phyloP scores from a whole-genome alignment of 495 filamentous ascomycete species.

The Cenococcum geophilum region DNA sequence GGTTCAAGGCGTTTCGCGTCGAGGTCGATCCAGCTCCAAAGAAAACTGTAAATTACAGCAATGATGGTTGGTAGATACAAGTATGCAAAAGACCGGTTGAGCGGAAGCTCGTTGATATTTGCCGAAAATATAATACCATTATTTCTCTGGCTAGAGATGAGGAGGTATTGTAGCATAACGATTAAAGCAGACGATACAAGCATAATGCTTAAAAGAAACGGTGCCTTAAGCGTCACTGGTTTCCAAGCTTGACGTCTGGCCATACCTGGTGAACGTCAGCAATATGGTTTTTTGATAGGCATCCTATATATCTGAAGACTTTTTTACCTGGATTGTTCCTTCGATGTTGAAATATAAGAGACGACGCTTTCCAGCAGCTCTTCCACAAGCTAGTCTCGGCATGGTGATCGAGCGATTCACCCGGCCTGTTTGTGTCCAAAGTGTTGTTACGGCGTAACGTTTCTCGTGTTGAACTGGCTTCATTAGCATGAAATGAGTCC shows the following conservation, averaged over 20 bases:
- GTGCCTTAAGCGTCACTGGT: background rate
- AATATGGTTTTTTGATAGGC: too few relatives aligned
- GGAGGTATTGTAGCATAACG: conserved; percentile 6
- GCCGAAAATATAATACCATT: conserved; percentile 37
- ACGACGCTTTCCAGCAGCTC: too few relatives aligned
- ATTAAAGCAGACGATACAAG: conserved; percentile 9
- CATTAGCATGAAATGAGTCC: too few relatives aligned
- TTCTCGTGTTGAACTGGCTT: too few relatives aligned
- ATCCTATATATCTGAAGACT: background rate
- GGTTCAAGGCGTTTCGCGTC: conserved; percentile 46
- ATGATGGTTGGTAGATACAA: conserved; percentile 42
- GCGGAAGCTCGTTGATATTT: conserved; percentile 28
- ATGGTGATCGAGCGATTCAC: too few relatives aligned
- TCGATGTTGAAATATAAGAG: too few relatives aligned
- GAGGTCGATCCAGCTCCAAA: conserved; percentile 45
- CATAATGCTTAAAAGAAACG: background rate
- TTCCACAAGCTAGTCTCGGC: too few relatives aligned
- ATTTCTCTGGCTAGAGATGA: conserved; percentile 4
- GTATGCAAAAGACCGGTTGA: conserved; percentile 33
- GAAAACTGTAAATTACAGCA: conserved; percentile 42
- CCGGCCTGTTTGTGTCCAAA: too few relatives aligned
- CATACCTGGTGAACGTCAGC: background rate
- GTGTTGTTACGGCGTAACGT: too few relatives aligned
- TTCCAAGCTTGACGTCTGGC: background rate
- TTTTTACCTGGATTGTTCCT: background rate